These are phyloP conservation scores for Ogataea methanolica DNA, from an alignment of 805 yeast species.

Conservation along the genomic window DNA sequence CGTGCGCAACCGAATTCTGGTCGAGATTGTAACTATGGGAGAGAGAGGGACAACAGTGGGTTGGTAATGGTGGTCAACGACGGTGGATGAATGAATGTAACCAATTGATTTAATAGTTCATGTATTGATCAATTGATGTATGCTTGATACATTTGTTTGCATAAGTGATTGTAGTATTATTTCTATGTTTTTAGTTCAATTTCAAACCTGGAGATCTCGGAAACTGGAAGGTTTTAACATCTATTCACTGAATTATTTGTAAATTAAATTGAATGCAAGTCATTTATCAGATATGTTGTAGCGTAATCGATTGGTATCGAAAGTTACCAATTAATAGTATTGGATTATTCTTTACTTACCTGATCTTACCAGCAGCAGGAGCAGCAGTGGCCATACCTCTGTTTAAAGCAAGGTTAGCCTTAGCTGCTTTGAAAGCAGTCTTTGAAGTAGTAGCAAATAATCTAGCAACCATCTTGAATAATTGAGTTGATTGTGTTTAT, in stretches of 20 bases:
- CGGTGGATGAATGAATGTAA: neutral
- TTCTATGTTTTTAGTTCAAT: too few relatives aligned
- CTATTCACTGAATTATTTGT: neutral
- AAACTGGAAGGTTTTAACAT: neutral
- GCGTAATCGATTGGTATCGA: neutral
- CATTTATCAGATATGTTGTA: too few relatives aligned
- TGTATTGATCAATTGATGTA: too few relatives aligned
- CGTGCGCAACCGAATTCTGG: neutral
- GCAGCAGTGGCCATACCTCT: conserved; percentile 79
- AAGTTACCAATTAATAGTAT: too few relatives aligned
- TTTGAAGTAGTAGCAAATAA: conserved; percentile 65
- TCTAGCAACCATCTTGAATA: conserved; percentile 41
- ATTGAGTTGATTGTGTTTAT: conserved; percentile 9
- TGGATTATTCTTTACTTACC: conserved; percentile 48
- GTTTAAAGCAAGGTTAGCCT: conserved; percentile 70
- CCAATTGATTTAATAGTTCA: too few relatives aligned
- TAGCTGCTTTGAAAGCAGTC: conserved; percentile 85
- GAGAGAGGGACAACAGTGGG: neutral
- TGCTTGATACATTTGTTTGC: too few relatives aligned
- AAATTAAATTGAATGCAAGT: neutral
- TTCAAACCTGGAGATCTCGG: neutral
- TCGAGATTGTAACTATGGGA: neutral
- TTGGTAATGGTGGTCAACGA: neutral
- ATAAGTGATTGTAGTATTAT: too few relatives aligned
- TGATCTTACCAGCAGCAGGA: conserved; percentile 76